A percentile compares a stretch with the other conserved stretches of the same genome.
Conservation (phyloP, 2,329 filamentous ascomycete species). For the Anthostomella pinea region DNA sequence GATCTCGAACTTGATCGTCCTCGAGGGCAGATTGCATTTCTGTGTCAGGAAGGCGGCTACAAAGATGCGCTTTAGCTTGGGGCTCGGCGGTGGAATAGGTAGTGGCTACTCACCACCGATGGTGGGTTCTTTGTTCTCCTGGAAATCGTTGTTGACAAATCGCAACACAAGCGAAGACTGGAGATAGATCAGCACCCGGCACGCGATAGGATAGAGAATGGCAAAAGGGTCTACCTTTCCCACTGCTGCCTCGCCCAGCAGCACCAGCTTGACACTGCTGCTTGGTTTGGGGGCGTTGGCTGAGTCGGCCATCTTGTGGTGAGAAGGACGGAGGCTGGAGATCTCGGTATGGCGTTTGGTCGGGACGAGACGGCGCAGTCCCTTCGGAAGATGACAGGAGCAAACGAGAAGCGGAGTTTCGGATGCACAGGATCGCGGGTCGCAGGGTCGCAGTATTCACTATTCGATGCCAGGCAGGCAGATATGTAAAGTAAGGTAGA, state of each 20-base stretch:
- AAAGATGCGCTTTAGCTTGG: slow-evolving; percentile 8
- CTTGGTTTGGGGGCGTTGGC: slow-evolving; percentile 86
- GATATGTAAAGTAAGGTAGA: slow-evolving; percentile 14
- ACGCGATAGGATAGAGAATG: background rate
- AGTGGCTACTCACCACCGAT: slow-evolving; percentile 73
- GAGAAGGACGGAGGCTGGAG: no score
- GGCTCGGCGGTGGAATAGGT: slow-evolving; percentile 6
- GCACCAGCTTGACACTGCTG: slow-evolving; percentile 98
- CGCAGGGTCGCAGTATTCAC: background rate
- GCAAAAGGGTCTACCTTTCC: slow-evolving; percentile 69
- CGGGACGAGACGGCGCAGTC: background rate
- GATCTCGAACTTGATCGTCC: slow-evolving; percentile 92
- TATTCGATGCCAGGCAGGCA: slow-evolving; percentile 9
- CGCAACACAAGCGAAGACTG: slow-evolving; percentile 92
- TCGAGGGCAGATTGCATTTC: slow-evolving; percentile 92
- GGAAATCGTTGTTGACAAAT: slow-evolving; percentile 99
- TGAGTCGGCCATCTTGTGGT: slow-evolving; percentile 65
- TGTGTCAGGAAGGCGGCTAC: slow-evolving; percentile 95
- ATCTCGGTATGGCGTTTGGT: no score
- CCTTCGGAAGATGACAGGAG: slow-evolving; percentile 4
- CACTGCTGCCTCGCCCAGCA: slow-evolving; percentile 94
- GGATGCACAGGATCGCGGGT: background rate
- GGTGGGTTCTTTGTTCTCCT: slow-evolving; percentile 99
- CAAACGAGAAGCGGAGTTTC: background rate
- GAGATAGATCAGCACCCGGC: slow-evolving; percentile 39